Conservation (phyloP, 1,284 basidiomycete genomes). For the Dichomitus squalens region DNA sequence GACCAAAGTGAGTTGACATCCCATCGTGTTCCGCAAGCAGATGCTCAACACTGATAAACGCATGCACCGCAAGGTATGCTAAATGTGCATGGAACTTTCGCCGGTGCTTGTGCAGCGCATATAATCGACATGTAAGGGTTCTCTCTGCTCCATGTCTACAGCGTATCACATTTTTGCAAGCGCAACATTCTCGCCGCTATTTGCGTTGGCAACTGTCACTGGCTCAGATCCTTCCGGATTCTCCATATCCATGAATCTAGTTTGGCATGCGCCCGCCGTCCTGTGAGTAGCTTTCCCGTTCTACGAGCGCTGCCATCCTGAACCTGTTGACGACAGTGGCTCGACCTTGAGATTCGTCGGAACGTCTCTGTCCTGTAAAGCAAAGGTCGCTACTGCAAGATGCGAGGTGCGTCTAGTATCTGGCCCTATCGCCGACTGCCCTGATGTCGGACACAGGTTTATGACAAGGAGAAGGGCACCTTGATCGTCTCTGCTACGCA, state of each 20-base stretch:
- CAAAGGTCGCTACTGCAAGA: constrained; percentile 23
- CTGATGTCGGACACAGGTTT: constrained; percentile 22
- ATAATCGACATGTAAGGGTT: constrained; percentile 32
- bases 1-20: constrained; percentile 25
- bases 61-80: constrained; percentile 29
- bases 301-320: neutral
- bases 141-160: neutral
- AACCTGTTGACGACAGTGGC: constrained; percentile 14
- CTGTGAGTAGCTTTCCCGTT: constrained; percentile 20
- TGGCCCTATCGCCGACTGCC: neutral
- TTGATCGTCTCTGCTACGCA: constrained; percentile 31
- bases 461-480: constrained; percentile 27
- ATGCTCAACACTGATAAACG: neutral
- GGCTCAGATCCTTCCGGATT: constrained; percentile 27
- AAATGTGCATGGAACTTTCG: constrained; percentile 29
- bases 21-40: neutral
- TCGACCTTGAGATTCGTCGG: constrained; percentile 26
- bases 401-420: constrained; percentile 26
- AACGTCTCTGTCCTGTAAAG: constrained; percentile 26
- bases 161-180: constrained; percentile 6
- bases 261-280: constrained; percentile 28
- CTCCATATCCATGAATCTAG: constrained; percentile 29
- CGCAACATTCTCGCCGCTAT: constrained; percentile 28
- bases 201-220: constrained; percentile 23
- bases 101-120: constrained; percentile 28